These are phyloP conservation scores for Eremochloa ophiuroides DNA, from an alignment of 176 grass and related monocot genomes.

Conservation along the genomic window DNA sequence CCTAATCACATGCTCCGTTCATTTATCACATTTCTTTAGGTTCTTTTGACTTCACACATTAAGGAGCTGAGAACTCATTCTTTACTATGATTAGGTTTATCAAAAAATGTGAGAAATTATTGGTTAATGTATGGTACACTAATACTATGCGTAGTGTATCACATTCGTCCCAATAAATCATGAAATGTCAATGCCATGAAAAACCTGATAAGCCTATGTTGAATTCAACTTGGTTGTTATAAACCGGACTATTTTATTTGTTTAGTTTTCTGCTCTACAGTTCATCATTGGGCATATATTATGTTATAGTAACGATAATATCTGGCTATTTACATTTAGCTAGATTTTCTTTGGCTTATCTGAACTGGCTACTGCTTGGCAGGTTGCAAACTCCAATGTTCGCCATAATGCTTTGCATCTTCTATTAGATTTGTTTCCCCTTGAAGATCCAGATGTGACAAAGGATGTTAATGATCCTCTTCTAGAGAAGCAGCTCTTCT, in stretches of 20 bases:
- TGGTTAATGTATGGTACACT: neutral
- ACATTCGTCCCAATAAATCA: neutral
- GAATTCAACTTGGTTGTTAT: neutral
- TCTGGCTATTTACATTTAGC: neutral
- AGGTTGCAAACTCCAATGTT: slow-evolving; percentile 93
- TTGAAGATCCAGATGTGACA: slow-evolving; percentile 88
- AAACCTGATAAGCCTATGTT: neutral
- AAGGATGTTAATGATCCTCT: slow-evolving; percentile 83
- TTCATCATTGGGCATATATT: neutral
- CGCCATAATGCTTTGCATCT: slow-evolving; percentile 83
- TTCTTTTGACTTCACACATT: neutral
- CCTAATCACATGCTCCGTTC: neutral
- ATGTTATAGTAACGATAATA: neutral
- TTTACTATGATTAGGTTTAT: neutral
- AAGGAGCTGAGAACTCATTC: neutral
- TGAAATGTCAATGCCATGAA: neutral
- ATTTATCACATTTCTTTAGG: neutral
- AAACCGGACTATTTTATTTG: neutral
- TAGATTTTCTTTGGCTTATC: neutral
- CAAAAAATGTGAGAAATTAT: neutral
- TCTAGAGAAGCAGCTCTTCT: slow-evolving; percentile 76
- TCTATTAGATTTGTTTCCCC: slow-evolving; percentile 88
- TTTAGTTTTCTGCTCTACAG: neutral
- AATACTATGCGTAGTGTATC: neutral
- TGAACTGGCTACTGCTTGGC: slow-evolving; percentile 26